Conservation (phyloP, 371 early-diverging fungal genomes). For the Apophysomyces trapeziformis region DNA sequence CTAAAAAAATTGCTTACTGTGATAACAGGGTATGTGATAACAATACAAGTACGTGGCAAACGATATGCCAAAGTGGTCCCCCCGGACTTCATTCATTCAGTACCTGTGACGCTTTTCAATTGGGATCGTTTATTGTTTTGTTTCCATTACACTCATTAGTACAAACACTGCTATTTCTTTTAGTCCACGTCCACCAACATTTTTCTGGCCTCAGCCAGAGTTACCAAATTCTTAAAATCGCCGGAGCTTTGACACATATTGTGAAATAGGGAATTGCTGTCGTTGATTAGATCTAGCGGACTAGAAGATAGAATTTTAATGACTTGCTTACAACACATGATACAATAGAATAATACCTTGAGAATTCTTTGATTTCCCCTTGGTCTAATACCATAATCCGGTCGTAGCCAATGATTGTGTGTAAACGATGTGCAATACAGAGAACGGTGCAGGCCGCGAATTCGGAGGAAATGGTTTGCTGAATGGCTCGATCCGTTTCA, state of each 20-base stretch:
- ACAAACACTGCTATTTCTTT: too few relatives aligned
- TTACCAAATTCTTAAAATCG: slow-evolving; percentile 63
- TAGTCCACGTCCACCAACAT: too few relatives aligned
- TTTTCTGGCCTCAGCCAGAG: slow-evolving; percentile 44
- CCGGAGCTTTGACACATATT: slow-evolving; percentile 75
- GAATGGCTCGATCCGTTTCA: slow-evolving; percentile 56
- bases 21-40: too few relatives aligned
- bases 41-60: too few relatives aligned
- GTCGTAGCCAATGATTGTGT: slow-evolving; percentile 46
- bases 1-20: too few relatives aligned
- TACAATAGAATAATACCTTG: not conserved
- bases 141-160: too few relatives aligned
- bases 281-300: slow-evolving; percentile 32
- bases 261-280: slow-evolving; percentile 56
- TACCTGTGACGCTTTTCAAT: too few relatives aligned
- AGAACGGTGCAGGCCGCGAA: slow-evolving; percentile 58
- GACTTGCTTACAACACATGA: slow-evolving; percentile 16
- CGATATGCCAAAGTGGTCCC: too few relatives aligned
- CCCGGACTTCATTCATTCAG: too few relatives aligned
- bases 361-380: slow-evolving; percentile 27
- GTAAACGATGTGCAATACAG: slow-evolving; percentile 68
- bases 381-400: slow-evolving; percentile 31
- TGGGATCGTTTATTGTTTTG: too few relatives aligned
- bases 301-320: slow-evolving; percentile 19
- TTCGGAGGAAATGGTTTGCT: slow-evolving; percentile 52